Percentiles rank a stretch among this genome's conserved stretches.
Evolutionary conservation across 192 early-diverging fungal genomes (phyloP).

Genomic region (Neocallimastix lanati): DNA sequence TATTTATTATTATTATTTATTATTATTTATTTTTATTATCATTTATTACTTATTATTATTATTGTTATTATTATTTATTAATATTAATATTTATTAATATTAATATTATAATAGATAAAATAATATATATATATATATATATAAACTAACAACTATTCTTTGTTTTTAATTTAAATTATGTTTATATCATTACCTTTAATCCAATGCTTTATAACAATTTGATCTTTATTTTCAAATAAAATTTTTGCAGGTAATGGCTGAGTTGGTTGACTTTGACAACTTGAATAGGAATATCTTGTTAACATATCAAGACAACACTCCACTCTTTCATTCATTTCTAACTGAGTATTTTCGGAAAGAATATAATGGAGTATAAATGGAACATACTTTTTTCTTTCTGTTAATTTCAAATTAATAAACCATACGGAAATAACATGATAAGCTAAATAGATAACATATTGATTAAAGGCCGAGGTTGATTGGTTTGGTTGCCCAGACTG

Average conservation of each 20-base stretch:
- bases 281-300: slow-evolving; percentile 60
- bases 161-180: too few relatives aligned
- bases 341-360: slow-evolving; percentile 35
- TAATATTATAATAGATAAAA: too few relatives aligned
- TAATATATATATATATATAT: too few relatives aligned
- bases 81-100: too few relatives aligned
- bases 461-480: slow-evolving; percentile 25
- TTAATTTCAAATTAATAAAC: slow-evolving; percentile 62
- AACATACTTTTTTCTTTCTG: slow-evolving; percentile 59
- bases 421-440: slow-evolving; percentile 81
- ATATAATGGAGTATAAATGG: slow-evolving; percentile 64
- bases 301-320: slow-evolving; percentile 92
- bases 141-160: too few relatives aligned
- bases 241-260: not conserved
- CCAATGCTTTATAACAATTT: not conserved
- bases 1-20: too few relatives aligned
- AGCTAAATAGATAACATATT: slow-evolving; percentile 77
- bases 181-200: not conserved
- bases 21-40: too few relatives aligned
- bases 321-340: slow-evolving; percentile 61
- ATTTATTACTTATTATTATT: too few relatives aligned
- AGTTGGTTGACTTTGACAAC: slow-evolving; percentile 11
- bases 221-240: not conserved
- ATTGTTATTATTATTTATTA: too few relatives aligned
- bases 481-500: slow-evolving; percentile 8